Conservation (phyloP, 306 rosid species). For the Comarum palustre region DNA sequence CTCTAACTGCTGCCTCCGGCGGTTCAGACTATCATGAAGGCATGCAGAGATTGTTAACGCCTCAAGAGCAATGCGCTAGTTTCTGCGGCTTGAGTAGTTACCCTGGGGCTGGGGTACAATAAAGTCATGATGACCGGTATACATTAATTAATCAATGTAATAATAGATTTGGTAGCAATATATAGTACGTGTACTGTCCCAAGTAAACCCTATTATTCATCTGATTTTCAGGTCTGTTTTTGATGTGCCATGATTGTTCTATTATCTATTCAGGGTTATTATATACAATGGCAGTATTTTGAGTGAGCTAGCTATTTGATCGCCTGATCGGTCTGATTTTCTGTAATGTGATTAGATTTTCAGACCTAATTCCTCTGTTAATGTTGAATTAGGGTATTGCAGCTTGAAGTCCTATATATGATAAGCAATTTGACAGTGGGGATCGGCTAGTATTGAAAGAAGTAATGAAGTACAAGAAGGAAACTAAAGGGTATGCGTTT, state of each 20-base stretch:
- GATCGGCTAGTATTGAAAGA: slow-evolving; percentile 9
- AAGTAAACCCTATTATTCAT: slow-evolving; percentile 2
- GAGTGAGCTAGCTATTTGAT: neutral
- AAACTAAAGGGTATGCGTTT: slow-evolving; percentile 1
- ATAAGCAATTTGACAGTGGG: neutral
- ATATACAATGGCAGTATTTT: neutral
- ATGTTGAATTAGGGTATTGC: neutral
- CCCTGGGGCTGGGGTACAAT: slow-evolving; percentile 27
- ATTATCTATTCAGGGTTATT: neutral
- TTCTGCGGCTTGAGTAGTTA: slow-evolving; percentile 38
- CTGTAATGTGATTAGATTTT: neutral
- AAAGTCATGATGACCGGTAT: neutral
- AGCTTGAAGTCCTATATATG: neutral
- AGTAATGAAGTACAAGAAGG: neutral
- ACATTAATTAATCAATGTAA: neutral
- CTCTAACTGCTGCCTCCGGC: slow-evolving; percentile 31
- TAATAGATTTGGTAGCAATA: slow-evolving; percentile 6
- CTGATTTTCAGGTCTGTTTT: neutral
- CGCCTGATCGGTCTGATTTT: neutral
- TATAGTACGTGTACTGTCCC: neutral
- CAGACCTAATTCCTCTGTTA: neutral
- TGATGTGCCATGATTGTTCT: neutral
- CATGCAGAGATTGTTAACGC: slow-evolving; percentile 20
- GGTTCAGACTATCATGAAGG: slow-evolving; percentile 25
- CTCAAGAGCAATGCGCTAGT: slow-evolving; percentile 28